Base-by-base conservation (phyloP, 208 protist species). In the Trypanosoma scelopori region DNA sequence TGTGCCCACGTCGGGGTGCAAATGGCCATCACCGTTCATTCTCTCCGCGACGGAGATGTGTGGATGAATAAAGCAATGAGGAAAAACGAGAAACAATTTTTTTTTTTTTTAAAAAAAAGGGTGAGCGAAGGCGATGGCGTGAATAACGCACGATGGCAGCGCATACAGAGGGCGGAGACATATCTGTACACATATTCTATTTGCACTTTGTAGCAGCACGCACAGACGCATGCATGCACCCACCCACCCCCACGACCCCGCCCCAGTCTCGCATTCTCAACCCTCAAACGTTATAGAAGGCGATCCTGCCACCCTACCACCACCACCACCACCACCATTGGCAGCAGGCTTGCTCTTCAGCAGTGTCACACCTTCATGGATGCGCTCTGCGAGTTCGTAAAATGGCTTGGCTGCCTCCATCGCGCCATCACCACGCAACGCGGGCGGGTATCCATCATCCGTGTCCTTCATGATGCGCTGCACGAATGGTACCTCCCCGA, bases 401-500 rank as follows among this genome's bases (percentile, higher is more conserved):
- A 94, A 96, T 52, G 87, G 91, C 65, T 87, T 81, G 20, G 91
- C 91, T 4, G 84, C 76, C 11, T 71, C 68, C 28, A 93, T 13
- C 13, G 72, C 72, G 1, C 65, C 55, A 43, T 96, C 88, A 6
- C 88, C 91, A 51, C 87, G 87, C 62, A 94, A 82, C 7, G 94
- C 91, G 0, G 97, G 86, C 5, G 96, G 96, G 23, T 80, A 76
- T 11, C 97, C 97, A n/a, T 74, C 66, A 71, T 99, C 97, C 0
- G 89, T 95, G 41, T 86, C 86, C 48, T 87, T 75, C 75, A 97
- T 91, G 27, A 98, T 98, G 50, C 85, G 78, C 51, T 81, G 61
- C 52, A 97, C 55, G 28, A 98, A 89, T 11, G 97, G 97, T 18
- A 99, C 87, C 55, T 97, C 91, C 2, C 92, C 96, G 0, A 98